Percentiles rank a stretch among this genome's conserved stretches.
Conservation (phyloP, 352 stramenopile genomes). For the Aphanomyces cochlioides region DNA sequence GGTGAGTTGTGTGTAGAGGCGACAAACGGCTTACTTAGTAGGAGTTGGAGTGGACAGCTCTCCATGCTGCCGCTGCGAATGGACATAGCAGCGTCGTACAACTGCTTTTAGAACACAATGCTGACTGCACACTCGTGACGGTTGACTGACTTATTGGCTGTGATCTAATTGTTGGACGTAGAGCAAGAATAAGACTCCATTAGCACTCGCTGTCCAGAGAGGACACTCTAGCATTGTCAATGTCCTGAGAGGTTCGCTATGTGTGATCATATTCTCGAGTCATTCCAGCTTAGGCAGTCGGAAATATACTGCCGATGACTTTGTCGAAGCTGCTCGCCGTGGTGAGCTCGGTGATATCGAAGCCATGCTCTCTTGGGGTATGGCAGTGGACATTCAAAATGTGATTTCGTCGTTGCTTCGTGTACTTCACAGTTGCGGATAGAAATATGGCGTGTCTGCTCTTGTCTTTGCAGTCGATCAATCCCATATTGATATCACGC, state of each 20-base stretch:
- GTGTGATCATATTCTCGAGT: not conserved
- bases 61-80: slow-evolving; percentile 61
- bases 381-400: slow-evolving; percentile 11
- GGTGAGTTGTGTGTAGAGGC: not conserved
- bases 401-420: not conserved
- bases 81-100: slow-evolving; percentile 53
- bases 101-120: slow-evolving; percentile 55
- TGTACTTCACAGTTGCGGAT: not conserved
- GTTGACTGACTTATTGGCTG: not conserved
- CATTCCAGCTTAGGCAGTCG: not conserved
- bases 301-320: slow-evolving; percentile 16
- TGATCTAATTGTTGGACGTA: not conserved
- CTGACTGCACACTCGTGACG: slow-evolving; percentile 29
- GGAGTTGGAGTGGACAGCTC: slow-evolving; percentile 62
- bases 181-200: slow-evolving; percentile 22
- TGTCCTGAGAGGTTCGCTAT: slow-evolving; percentile 4
- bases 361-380: not conserved
- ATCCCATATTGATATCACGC: slow-evolving; percentile 14
- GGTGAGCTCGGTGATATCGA: not conserved
- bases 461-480: slow-evolving; percentile 27
- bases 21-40: slow-evolving; percentile 17
- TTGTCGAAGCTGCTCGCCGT: slow-evolving; percentile 18
- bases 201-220: slow-evolving; percentile 10
- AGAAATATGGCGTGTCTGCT: slow-evolving; percentile 22
- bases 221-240: slow-evolving; percentile 13